Conservation (phyloP, 108 stramenopile species). For the Skeletonema menzelii region DNA sequence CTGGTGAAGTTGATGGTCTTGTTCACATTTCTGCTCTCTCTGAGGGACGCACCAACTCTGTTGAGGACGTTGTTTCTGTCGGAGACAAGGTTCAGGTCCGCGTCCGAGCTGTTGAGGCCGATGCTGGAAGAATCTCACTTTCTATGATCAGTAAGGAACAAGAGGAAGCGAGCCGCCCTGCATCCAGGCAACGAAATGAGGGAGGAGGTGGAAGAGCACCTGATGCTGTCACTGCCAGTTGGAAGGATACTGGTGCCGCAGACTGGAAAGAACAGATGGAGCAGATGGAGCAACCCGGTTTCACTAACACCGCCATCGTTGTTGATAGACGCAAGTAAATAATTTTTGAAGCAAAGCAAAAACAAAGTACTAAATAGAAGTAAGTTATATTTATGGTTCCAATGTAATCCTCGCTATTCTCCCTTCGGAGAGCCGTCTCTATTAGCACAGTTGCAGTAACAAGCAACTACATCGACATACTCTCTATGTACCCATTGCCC, state of each 20-base stretch:
- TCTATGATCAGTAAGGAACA: slow-evolving; percentile 85
- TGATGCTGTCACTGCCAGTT: slow-evolving; percentile 21
- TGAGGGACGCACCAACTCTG: slow-evolving; percentile 60
- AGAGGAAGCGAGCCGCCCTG: slow-evolving; percentile 59
- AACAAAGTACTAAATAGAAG: slow-evolving; percentile 8
- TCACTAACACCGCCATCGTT: slow-evolving; percentile 71
- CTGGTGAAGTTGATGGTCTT: slow-evolving; percentile 84
- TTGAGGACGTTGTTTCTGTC: slow-evolving; percentile 59
- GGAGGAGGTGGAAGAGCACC: slow-evolving; percentile 22
- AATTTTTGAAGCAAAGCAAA: neutral
- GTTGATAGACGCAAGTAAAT: slow-evolving; percentile 48
- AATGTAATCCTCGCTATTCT: neutral
- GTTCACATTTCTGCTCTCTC: slow-evolving; percentile 85
- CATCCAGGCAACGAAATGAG: slow-evolving; percentile 15
- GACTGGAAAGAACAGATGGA: slow-evolving; percentile 81
- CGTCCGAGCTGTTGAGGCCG: slow-evolving; percentile 63
- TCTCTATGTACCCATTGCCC: neutral
- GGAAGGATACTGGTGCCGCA: slow-evolving; percentile 61
- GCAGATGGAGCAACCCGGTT: slow-evolving; percentile 56
- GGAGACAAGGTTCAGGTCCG: slow-evolving; percentile 87
- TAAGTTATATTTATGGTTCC: slow-evolving; percentile 10
- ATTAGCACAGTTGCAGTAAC: too few relatives aligned
- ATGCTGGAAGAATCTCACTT: slow-evolving; percentile 70
- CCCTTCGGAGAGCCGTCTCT: neutral
- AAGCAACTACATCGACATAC: too few relatives aligned